phyloP scores from a whole-genome alignment of 1,284 basidiomycete species.

The Cutaneotrichosporon cavernicola region DNA sequence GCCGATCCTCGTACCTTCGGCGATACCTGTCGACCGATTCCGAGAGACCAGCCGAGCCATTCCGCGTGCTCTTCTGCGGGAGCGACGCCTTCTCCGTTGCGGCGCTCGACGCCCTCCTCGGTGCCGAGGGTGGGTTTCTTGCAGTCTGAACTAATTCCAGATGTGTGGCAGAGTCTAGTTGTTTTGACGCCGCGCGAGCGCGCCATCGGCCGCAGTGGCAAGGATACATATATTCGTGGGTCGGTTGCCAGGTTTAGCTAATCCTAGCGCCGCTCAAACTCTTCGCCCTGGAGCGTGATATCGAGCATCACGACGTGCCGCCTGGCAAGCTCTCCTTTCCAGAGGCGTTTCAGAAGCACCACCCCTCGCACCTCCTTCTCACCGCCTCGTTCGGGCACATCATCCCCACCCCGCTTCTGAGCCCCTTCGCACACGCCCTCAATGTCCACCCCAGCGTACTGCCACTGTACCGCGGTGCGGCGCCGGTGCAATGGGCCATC shows the following conservation, averaged over 20 bases:
- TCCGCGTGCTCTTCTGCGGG: slow-evolving; percentile 55
- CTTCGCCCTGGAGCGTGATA: slow-evolving; percentile 25
- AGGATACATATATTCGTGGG: slow-evolving; percentile 27
- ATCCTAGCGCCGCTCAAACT: slow-evolving; percentile 27
- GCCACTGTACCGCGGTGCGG: slow-evolving; percentile 84
- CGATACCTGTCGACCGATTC: neutral
- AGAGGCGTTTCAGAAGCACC: slow-evolving; percentile 53
- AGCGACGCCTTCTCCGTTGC: slow-evolving; percentile 54
- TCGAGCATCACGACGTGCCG: slow-evolving; percentile 25
- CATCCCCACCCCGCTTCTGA: slow-evolving; percentile 66
- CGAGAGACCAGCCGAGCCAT: slow-evolving; percentile 26
- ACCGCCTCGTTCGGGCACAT: slow-evolving; percentile 94
- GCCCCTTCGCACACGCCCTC: slow-evolving; percentile 70
- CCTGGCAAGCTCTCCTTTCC: slow-evolving; percentile 28
- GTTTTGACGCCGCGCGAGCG: slow-evolving; percentile 42
- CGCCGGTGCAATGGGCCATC: slow-evolving; percentile 86
- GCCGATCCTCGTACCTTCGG: neutral
- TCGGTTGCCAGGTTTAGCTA: neutral
- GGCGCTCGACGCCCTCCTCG: slow-evolving; percentile 45
- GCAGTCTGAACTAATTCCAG: slow-evolving; percentile 23
- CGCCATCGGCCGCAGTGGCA: slow-evolving; percentile 29
- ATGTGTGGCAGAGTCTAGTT: slow-evolving; percentile 44
- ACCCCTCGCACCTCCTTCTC: slow-evolving; percentile 65
- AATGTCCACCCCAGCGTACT: slow-evolving; percentile 92
- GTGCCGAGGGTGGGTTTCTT: slow-evolving; percentile 38